phyloP scores from a whole-genome alignment of 371 early-diverging fungal genomes.

The Apophysomyces ossiformis region DNA sequence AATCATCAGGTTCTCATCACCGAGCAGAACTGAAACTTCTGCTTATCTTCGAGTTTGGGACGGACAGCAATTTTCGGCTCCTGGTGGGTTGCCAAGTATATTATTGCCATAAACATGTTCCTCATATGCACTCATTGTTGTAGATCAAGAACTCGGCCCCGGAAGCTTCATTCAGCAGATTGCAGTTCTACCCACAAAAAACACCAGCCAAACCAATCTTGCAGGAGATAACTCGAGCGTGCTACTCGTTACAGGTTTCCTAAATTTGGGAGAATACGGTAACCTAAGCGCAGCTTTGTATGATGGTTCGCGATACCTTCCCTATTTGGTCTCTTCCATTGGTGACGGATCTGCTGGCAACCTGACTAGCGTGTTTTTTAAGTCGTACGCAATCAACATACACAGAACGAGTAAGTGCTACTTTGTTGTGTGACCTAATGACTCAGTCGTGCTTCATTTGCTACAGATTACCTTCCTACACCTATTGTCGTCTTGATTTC shows the following conservation, averaged over 20 bases:
- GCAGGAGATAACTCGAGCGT: slow-evolving; percentile 19
- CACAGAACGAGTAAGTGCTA: slow-evolving; percentile 16
- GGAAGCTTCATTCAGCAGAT: slow-evolving; percentile 39
- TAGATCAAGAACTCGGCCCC: slow-evolving; percentile 31
- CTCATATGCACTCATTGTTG: neutral
- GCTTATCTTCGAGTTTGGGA: slow-evolving; percentile 48
- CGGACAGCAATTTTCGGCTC: slow-evolving; percentile 34
- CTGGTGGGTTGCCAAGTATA: slow-evolving; percentile 8
- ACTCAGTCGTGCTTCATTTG: slow-evolving; percentile 5
- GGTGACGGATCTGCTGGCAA: slow-evolving; percentile 43
- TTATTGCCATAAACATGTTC: neutral
- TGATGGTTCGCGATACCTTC: slow-evolving; percentile 66
- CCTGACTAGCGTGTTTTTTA: slow-evolving; percentile 55
- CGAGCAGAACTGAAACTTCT: slow-evolving; percentile 11
- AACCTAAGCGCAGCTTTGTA: slow-evolving; percentile 69
- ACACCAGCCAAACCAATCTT: slow-evolving; percentile 13
- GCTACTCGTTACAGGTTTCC: slow-evolving; percentile 55
- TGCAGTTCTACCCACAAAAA: slow-evolving; percentile 24
- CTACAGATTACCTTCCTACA: slow-evolving; percentile 49
- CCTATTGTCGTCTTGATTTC: slow-evolving; percentile 73
- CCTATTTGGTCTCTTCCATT: slow-evolving; percentile 63
- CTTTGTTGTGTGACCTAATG: neutral
- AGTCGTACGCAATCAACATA: slow-evolving; percentile 25
- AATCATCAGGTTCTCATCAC: neutral
- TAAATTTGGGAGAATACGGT: slow-evolving; percentile 47